Conservation (phyloP, 2,329 filamentous ascomycete genomes). For the Fusarium subtropicale region DNA sequence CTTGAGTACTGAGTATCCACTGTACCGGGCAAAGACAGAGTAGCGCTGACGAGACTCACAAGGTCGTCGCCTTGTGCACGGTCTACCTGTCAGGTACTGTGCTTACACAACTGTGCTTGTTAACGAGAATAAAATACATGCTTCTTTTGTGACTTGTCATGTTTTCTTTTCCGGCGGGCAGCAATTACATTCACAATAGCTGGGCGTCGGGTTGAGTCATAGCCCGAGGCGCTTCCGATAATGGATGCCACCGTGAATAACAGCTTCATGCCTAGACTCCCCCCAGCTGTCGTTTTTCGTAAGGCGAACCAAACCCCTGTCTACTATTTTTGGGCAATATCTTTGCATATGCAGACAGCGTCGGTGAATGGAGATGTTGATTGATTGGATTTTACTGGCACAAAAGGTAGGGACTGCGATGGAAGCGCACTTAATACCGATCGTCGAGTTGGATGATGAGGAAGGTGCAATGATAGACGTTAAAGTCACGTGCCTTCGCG, state of each 20-base stretch:
- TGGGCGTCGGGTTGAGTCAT: neutral
- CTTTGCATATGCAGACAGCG: neutral
- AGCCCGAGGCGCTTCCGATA: neutral
- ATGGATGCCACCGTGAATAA: neutral
- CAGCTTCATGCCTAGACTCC: neutral
- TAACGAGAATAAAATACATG: neutral
- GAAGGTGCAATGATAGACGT: constrained; percentile 10
- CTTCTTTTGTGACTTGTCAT: neutral
- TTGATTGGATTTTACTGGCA: neutral
- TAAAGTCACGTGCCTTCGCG: constrained; percentile 17
- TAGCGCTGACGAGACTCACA: neutral
- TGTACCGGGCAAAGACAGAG: neutral
- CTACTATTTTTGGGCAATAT: neutral
- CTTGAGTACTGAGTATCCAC: neutral
- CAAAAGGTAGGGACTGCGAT: neutral
- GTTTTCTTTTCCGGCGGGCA: neutral
- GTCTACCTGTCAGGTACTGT: neutral
- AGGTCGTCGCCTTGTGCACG: neutral
- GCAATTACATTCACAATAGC: neutral
- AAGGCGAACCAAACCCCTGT: neutral
- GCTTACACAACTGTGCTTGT: neutral
- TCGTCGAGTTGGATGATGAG: neutral
- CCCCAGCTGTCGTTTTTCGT: neutral
- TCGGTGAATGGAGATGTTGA: neutral
- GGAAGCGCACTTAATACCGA: neutral